Conservation (phyloP, 148 eudicot species). For the Hydrangea macrophylla region DNA sequence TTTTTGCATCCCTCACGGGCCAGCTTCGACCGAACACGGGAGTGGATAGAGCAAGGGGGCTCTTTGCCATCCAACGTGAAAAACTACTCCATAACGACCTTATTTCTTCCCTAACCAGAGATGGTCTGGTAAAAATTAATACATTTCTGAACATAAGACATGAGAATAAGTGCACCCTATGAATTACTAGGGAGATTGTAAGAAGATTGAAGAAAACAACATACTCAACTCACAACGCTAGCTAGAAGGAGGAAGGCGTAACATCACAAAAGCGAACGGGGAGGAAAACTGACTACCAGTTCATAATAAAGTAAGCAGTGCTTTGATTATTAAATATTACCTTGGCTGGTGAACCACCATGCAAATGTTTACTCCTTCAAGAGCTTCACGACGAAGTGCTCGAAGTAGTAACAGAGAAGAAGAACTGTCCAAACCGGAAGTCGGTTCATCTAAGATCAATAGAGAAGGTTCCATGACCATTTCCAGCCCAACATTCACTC, state of each 20-base stretch:
- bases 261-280: neutral
- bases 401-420: constrained; percentile 65
- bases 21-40: no score
- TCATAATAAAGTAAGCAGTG: neutral
- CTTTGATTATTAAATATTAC: constrained; percentile 23
- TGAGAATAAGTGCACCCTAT: neutral
- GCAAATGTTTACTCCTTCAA: constrained; percentile 78
- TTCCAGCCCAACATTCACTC: constrained; percentile 85
- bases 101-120: no score
- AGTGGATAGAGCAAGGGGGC: no score
- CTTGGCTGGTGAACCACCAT: constrained; percentile 93
- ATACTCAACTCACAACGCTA: neutral
- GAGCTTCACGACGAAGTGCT: constrained; percentile 91
- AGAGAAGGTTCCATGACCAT: constrained; percentile 92
- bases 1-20: no score
- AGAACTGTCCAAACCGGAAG: constrained; percentile 85
- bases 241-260: neutral
- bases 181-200: neutral
- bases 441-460: constrained; percentile 76
- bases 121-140: neutral
- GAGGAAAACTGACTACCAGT: neutral
- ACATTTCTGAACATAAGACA: neutral
- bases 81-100: no score
- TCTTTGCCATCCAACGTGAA: no score
- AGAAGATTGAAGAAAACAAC: neutral